Evolutionary conservation across 495 filamentous ascomycete genomes (phyloP).

Genomic region (Hyaloscypha finlandica): DNA sequence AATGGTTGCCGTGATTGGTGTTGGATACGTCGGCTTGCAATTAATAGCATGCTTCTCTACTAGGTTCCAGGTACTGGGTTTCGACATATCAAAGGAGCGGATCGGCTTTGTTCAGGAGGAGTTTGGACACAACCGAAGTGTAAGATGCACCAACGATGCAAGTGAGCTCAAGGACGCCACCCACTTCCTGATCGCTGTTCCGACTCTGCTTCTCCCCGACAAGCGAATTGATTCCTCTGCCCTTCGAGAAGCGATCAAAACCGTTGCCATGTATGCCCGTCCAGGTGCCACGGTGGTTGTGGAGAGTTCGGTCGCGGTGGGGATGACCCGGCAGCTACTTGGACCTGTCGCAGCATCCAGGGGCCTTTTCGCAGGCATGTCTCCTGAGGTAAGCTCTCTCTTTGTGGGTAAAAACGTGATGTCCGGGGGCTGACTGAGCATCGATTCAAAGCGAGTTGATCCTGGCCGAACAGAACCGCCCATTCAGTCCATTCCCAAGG

Average conservation of each 20-base stretch:
- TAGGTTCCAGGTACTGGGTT: constrained; percentile 37
- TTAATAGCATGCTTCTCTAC: constrained; percentile 36
- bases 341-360: constrained; percentile 24
- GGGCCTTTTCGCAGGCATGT: constrained; percentile 40
- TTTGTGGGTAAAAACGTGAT: not conserved
- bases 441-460: constrained; percentile 41
- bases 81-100: constrained; percentile 29
- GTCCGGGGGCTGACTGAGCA: not conserved
- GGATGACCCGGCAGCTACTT: constrained; percentile 41
- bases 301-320: constrained; percentile 41
- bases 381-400: constrained; percentile 2
- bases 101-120: not conserved
- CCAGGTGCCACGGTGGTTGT: constrained; percentile 39
- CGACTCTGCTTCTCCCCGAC: constrained; percentile 38
- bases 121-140: not conserved
- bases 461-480: constrained; percentile 37
- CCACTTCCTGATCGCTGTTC: constrained; percentile 43
- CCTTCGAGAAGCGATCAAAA: constrained; percentile 34
- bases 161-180: constrained; percentile 31
- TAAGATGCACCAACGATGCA: not conserved
- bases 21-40: constrained; percentile 41
- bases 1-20: constrained; percentile 40
- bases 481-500: constrained; percentile 37
- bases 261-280: constrained; percentile 34
- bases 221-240: constrained; percentile 35